These are phyloP conservation scores for Podaxis sp. DNA, from an alignment of 768 basidiomycete genomes.

Conservation along the genomic window DNA sequence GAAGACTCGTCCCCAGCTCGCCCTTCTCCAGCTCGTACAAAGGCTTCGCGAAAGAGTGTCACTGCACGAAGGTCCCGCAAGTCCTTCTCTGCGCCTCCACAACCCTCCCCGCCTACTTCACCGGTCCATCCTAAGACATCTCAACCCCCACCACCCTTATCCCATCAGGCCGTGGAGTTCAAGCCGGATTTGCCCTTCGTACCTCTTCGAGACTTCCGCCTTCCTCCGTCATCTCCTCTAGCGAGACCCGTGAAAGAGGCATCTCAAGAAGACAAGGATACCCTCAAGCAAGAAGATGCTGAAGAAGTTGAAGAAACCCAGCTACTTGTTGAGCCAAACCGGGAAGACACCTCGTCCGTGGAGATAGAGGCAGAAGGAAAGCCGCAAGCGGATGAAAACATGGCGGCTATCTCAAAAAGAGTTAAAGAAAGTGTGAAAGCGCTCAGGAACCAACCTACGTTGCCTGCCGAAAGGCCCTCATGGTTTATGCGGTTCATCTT, in stretches of 20 bases:
- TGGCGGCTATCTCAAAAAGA: slow-evolving; percentile 32
- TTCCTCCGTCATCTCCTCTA: slow-evolving; percentile 1
- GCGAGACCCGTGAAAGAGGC: slow-evolving; percentile 6
- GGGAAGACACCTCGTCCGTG: slow-evolving; percentile 9
- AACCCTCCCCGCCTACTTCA: slow-evolving; percentile 39
- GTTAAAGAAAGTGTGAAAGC: slow-evolving; percentile 33
- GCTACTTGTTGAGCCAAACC: slow-evolving; percentile 5
- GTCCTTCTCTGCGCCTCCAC: slow-evolving; percentile 71
- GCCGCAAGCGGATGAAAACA: slow-evolving; percentile 5
- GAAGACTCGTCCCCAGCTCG: slow-evolving; percentile 80
- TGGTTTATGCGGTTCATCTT: slow-evolving; percentile 42
- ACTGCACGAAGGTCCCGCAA: slow-evolving; percentile 55
- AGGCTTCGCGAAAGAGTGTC: slow-evolving; percentile 39
- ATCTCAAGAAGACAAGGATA: slow-evolving; percentile 13
- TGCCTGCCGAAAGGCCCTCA: slow-evolving; percentile 14
- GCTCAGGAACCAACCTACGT: slow-evolving; percentile 10
- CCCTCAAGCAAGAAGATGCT: slow-evolving; percentile 13
- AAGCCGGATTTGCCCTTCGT: slow-evolving; percentile 19
- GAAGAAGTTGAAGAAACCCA: slow-evolving; percentile 11
- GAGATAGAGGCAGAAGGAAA: slow-evolving; percentile 11
- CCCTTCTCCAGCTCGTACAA: slow-evolving; percentile 51
- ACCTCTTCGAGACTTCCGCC: slow-evolving; percentile 1
- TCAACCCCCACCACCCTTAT: slow-evolving; percentile 24
- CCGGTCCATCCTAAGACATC: slow-evolving; percentile 42
- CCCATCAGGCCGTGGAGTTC: slow-evolving; percentile 18